Evolutionary conservation across 495 filamentous ascomycete species (phyloP).

Genomic region (Annulohypoxylon stygium): DNA sequence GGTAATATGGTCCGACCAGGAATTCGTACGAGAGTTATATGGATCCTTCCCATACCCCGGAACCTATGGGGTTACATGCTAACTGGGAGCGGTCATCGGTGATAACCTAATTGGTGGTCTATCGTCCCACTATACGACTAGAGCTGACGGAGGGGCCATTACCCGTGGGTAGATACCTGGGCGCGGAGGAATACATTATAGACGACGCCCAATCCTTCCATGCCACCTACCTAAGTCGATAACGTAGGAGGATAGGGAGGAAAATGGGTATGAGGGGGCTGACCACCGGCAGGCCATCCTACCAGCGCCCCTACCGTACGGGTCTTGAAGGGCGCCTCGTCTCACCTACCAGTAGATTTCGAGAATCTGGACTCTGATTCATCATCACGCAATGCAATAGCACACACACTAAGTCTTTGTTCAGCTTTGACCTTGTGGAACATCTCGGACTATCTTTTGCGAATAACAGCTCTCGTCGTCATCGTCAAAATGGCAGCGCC

Average conservation of each 20-base stretch:
- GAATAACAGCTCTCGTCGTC: not conserved
- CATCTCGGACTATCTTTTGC: not conserved
- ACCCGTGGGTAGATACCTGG: not conserved
- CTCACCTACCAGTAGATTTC: not conserved
- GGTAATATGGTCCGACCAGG: not conserved
- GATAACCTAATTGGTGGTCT: not conserved
- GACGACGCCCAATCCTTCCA: not conserved
- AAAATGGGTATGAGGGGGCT: not conserved
- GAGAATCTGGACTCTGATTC: not conserved
- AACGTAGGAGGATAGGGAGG: not conserved
- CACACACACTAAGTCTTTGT: not conserved
- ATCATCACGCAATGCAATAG: not conserved
- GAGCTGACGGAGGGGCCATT: no score
- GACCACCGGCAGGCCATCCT: not conserved
- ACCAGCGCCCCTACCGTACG: not conserved
- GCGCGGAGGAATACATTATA: not conserved
- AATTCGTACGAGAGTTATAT: not conserved
- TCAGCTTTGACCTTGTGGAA: not conserved
- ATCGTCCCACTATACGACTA: not conserved
- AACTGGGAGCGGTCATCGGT: not conserved
- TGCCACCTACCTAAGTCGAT: not conserved
- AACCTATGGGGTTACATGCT: no score
- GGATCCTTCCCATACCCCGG: not conserved
- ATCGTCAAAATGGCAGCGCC: not conserved
- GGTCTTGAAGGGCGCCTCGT: not conserved